These are phyloP conservation scores for Pichia sp. DNA, from an alignment of 1,139 yeast genomes.

Conservation along the genomic window DNA sequence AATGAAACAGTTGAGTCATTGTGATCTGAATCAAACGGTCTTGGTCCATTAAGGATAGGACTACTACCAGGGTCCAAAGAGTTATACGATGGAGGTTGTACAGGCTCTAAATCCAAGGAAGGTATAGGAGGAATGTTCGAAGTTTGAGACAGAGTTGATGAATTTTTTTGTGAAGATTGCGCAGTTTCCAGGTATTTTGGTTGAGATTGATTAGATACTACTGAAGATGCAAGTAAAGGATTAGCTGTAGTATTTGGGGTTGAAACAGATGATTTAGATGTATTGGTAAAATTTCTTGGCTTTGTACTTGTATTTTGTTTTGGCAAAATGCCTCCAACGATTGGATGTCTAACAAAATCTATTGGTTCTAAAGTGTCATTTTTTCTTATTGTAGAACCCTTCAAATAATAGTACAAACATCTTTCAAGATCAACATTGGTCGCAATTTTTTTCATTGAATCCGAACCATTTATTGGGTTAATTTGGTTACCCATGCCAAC, in stretches of 20 bases:
- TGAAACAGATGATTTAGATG: slow-evolving; percentile 3
- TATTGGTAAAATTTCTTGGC: slow-evolving; percentile 10
- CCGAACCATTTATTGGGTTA: slow-evolving; percentile 57
- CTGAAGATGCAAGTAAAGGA: background rate
- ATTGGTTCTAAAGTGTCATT: slow-evolving; percentile 46
- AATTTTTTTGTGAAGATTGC: background rate
- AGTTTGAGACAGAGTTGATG: background rate
- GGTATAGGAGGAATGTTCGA: slow-evolving; percentile 11
- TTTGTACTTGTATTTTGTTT: background rate
- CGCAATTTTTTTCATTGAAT: slow-evolving; percentile 72
- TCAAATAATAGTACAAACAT: slow-evolving; percentile 68
- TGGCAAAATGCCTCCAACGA: slow-evolving; percentile 37
- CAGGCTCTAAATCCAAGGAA: background rate
- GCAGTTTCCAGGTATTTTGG: background rate
- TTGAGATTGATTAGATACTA: background rate
- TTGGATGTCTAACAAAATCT: slow-evolving; percentile 73
- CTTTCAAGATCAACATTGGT: slow-evolving; percentile 74
- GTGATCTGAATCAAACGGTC: slow-evolving; percentile 19
- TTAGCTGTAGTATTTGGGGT: background rate
- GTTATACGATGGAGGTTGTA: slow-evolving; percentile 16
- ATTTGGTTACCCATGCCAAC: slow-evolving; percentile 82
- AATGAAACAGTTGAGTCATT: slow-evolving; percentile 9
- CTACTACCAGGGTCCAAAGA: slow-evolving; percentile 26
- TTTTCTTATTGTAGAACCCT: slow-evolving; percentile 21
- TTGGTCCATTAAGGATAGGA: slow-evolving; percentile 24